Evolutionary conservation across 2,329 filamentous ascomycete genomes (phyloP), one percentile per base, ranked within the genome.

Genomic region (Aspergillus eucalypticola): DNA sequence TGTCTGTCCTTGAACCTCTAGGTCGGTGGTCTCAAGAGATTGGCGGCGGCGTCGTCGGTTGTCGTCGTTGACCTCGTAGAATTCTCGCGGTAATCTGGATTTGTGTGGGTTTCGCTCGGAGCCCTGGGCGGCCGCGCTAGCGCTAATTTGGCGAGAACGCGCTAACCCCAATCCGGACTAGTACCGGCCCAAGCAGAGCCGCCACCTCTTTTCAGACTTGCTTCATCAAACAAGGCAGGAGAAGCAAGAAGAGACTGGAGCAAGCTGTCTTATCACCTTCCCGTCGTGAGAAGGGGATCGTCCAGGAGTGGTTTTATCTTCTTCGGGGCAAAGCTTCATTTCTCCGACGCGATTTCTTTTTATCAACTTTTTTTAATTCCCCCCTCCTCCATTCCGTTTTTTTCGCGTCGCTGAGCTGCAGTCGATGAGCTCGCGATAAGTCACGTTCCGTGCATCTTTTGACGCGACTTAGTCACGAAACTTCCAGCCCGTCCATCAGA

Each of bases 1-100:
- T 83, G 79, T 74, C 73, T 73, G 74, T 78, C 70, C 72, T 75
- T 75, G 71, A 75, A 76, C 74, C 73, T 75, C 70, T 73, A 68
- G 62, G 65, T 66, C 73, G 71, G 70, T 73, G 73, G 73, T 75
- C 32, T 35, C 74, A 77, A 76, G 74, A 73, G 71, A 69, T 74
- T 71, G 72, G 71, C 74, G 64, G 64, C 64, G 67, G 73, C 66
- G 71, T 71, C 71, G 76, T 77, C 72, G 75, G 71, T 75, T 72
- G 73, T 77, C 71, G 74, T 76, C 72, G 75, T 76, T 71, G 71
- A 73, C 67, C 71, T 73, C 69, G 72, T 70, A 73, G 70, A 75
- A 75, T 76, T 76, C 73, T 76, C 66, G 69, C 71, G 66, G 71
- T 67, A 67, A 69, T 69, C 70, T 69, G 68, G 73, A 71, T 77